A percentile compares a stretch with the other conserved stretches of the same genome.
These are phyloP conservation scores for Hypoxylon sp. DNA, from an alignment of 2,329 filamentous ascomycete species.

Conservation along the genomic window DNA sequence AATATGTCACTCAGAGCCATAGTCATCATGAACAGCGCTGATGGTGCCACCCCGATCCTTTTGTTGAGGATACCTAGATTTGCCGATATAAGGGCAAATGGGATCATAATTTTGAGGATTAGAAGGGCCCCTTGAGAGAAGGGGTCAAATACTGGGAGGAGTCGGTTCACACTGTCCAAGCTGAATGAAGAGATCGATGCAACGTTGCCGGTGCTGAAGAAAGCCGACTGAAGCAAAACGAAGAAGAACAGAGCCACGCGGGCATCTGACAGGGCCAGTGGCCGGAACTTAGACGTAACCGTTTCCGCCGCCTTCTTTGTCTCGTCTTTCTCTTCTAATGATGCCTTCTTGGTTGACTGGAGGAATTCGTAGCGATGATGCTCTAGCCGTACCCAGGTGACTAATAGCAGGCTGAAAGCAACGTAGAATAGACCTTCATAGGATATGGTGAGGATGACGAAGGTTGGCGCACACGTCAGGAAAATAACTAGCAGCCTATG, in stretches of 20 bases:
- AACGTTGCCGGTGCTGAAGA: conserved; percentile 97
- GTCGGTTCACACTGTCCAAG: conserved; percentile 87
- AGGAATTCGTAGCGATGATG: conserved; percentile 76
- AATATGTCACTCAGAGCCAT: conserved; percentile 93
- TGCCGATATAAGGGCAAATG: conserved; percentile 91
- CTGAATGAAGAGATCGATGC: conserved; percentile 95
- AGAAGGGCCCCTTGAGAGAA: conserved; percentile 91
- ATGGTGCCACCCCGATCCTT: conserved; percentile 85
- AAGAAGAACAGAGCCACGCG: conserved; percentile 96
- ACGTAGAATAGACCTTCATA: conserved; percentile 98
- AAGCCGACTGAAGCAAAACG: conserved; percentile 92
- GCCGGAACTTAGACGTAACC: conserved; percentile 65
- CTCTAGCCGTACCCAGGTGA: conserved; percentile 94
- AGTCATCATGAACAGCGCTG: conserved; percentile 92
- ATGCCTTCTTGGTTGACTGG: conserved; percentile 46
- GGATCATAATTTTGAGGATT: conserved; percentile 90
- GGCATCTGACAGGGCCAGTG: conserved; percentile 84
- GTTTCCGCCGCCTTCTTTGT: conserved; percentile 40
- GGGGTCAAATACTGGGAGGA: conserved; percentile 93
- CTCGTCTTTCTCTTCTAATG: conserved; percentile 37
- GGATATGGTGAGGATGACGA: conserved; percentile 96
- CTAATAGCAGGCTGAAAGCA: conserved; percentile 83
- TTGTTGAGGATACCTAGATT: conserved; percentile 95
- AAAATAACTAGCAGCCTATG: conserved; percentile 92
- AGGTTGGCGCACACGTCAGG: conserved; percentile 91